These are phyloP conservation scores for Trypanosoma brucei DNA, from an alignment of 208 protist species.

Conservation along the genomic window DNA sequence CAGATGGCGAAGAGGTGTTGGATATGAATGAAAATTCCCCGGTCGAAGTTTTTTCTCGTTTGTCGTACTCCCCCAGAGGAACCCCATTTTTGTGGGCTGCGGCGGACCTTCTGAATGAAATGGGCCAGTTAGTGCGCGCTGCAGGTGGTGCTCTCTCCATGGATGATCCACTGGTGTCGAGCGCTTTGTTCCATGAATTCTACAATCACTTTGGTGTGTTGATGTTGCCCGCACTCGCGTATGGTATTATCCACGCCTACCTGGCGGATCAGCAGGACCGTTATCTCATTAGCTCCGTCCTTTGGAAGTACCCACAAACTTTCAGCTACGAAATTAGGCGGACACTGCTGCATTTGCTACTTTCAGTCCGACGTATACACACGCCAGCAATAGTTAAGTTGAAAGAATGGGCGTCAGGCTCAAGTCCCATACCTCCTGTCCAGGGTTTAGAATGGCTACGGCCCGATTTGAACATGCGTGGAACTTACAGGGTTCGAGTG, in stretches of 20 bases:
- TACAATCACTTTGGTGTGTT: constrained; percentile 51
- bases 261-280: constrained; percentile 13
- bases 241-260: constrained; percentile 13
- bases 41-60: constrained; percentile 11
- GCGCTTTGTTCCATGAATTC: constrained; percentile 69
- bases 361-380: constrained; percentile 36
- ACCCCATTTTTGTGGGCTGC: constrained; percentile 7
- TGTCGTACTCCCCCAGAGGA: not conserved
- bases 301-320: constrained; percentile 65
- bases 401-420: constrained; percentile 1
- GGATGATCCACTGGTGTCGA: constrained; percentile 50
- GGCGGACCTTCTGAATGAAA: constrained; percentile 15
- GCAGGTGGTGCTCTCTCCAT: not conserved
- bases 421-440: constrained; percentile 2
- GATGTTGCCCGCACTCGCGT: constrained; percentile 45
- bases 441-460: constrained; percentile 52
- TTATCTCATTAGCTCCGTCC: constrained; percentile 43
- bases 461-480: constrained; percentile 20
- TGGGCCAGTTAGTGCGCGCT: constrained; percentile 4
- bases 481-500: constrained; percentile 35
- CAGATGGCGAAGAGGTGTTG: too few relatives aligned
- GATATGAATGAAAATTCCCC: not conserved
- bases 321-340: constrained; percentile 64
- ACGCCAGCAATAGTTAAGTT: constrained; percentile 10
- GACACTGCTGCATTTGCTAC: constrained; percentile 51